A percentile compares a stretch with the other conserved stretches of the same genome.
These are phyloP conservation scores for Agaricus bisporus DNA, from an alignment of 768 basidiomycete genomes.

Conservation along the genomic window DNA sequence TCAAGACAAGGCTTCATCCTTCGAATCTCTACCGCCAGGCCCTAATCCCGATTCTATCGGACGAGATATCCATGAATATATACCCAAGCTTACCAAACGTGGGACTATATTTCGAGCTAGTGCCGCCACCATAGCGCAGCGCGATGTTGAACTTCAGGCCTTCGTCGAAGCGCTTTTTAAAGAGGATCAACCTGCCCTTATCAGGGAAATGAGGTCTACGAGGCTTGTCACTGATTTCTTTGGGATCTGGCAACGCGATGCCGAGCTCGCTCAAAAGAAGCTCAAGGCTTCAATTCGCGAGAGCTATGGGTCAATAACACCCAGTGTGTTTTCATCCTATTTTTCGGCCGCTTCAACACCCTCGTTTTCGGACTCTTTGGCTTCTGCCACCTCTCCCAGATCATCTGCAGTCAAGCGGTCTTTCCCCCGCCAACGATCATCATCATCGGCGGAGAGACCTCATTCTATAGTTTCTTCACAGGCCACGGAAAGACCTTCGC, in stretches of 20 bases:
- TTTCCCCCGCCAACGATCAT: constrained; percentile 3
- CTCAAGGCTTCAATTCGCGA: constrained; percentile 17
- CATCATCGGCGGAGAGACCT: constrained; percentile 5
- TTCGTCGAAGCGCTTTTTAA: constrained; percentile 56
- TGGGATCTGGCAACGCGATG: constrained; percentile 68
- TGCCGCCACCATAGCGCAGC: constrained; percentile 57
- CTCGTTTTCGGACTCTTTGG: constrained; percentile 9
- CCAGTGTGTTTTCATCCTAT: constrained; percentile 53
- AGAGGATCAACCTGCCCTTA: constrained; percentile 56
- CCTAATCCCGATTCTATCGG: constrained; percentile 73
- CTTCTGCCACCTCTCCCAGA: constrained; percentile 12
- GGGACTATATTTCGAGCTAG: constrained; percentile 68
- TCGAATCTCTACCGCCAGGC: constrained; percentile 79
- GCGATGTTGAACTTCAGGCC: constrained; percentile 51
- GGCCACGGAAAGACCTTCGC: constrained; percentile 11
- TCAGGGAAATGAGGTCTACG: constrained; percentile 58
- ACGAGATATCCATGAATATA: constrained; percentile 56
- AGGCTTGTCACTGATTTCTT: constrained; percentile 69
- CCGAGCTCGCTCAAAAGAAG: constrained; percentile 48
- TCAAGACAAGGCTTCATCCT: constrained; percentile 71
- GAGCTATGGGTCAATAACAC: constrained; percentile 39
- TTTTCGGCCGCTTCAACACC: constrained; percentile 44
- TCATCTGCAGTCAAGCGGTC: constrained; percentile 14
- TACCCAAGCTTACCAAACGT: constrained; percentile 68
- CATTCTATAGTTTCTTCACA: constrained; percentile 15